Percentiles rank a stretch among this genome's conserved stretches.
Evolutionary conservation across 116 monocot species (phyloP).

Genomic region (Dioscorea cayenensis): DNA sequence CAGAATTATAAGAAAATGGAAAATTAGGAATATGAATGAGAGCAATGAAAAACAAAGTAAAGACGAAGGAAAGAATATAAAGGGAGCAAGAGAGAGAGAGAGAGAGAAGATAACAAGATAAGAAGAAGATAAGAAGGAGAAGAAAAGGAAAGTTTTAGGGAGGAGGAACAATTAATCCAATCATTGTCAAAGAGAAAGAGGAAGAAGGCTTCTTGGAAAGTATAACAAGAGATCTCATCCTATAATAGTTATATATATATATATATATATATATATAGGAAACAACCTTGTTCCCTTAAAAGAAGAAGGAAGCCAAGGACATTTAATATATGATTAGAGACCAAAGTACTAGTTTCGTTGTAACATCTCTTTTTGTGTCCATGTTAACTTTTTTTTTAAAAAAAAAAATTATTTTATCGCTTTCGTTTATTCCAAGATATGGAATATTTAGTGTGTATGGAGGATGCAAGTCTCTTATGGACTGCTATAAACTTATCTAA

Average conservation of each 20-base stretch:
- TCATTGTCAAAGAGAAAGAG: slow-evolving; percentile 59
- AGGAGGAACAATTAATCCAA: slow-evolving; percentile 42
- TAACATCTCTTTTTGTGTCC: no score
- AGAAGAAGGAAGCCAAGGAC: neutral
- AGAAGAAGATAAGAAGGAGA: neutral
- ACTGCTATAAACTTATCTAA: no score
- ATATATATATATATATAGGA: no score
- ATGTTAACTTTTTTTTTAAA: no score
- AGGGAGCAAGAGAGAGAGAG: neutral
- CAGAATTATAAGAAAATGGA: no score
- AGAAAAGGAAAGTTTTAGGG: neutral
- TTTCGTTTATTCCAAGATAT: no score
- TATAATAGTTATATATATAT: no score
- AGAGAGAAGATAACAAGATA: neutral
- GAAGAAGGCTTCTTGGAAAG: slow-evolving; percentile 63
- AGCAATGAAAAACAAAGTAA: neutral
- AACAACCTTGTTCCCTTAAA: neutral
- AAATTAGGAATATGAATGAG: neutral
- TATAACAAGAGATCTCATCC: slow-evolving; percentile 45
- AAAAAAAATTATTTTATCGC: no score
- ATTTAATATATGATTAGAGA: no score
- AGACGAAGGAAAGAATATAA: neutral
- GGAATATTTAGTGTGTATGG: no score
- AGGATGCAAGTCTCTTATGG: no score
- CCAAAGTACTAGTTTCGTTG: no score